A percentile compares a stretch with the other conserved stretches of the same genome.
Conservation (phyloP, 2,329 filamentous ascomycete species). For the Ophiostoma sp. region DNA sequence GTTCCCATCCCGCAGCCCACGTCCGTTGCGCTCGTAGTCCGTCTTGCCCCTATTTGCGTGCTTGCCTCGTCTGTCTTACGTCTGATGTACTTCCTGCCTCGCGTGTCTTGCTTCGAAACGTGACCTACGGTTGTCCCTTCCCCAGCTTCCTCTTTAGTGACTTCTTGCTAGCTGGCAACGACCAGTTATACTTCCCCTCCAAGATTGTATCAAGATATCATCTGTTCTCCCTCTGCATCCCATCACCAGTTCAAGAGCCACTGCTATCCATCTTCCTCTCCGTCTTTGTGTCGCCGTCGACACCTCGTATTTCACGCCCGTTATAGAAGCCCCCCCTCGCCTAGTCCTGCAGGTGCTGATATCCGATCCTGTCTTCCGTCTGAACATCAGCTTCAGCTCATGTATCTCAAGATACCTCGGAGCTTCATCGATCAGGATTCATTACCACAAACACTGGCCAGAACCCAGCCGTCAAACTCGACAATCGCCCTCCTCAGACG, state of each 20-base stretch:
- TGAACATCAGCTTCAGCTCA: background rate
- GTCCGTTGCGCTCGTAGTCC: too few species aligned
- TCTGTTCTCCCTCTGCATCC: background rate
- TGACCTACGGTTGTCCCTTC: background rate
- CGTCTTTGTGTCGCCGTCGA: background rate
- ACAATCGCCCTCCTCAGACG: too few species aligned
- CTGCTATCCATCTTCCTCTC: background rate
- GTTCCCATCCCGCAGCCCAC: background rate
- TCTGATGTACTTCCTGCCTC: background rate
- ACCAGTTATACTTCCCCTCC: too few species aligned
- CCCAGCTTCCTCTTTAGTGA: too few species aligned
- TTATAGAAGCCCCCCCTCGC: background rate
- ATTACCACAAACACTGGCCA: too few species aligned
- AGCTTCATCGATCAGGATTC: background rate
- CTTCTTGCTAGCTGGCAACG: background rate
- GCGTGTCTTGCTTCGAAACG: background rate
- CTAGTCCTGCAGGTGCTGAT: background rate
- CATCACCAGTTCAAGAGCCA: background rate
- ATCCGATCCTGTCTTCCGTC: background rate
- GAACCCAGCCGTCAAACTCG: too few species aligned
- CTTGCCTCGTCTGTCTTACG: background rate
- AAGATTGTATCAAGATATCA: too few species aligned
- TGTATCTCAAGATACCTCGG: background rate
- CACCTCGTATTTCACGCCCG: background rate
- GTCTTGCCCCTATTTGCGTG: conserved; percentile 5